These are phyloP conservation scores for Candida ovalis DNA, from an alignment of 805 yeast genomes.

Conservation along the genomic window DNA sequence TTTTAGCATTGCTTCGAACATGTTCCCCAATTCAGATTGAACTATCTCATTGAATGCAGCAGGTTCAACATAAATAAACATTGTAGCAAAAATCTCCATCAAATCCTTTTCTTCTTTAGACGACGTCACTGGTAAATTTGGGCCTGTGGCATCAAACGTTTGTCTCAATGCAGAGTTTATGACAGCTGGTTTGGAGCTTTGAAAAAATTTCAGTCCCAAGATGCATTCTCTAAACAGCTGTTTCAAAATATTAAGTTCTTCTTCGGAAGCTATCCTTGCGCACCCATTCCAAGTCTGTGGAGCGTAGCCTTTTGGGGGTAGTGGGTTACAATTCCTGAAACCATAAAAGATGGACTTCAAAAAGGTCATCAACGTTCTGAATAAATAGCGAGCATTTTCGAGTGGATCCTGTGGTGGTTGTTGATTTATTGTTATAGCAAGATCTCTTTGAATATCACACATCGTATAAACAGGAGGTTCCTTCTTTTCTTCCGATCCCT, in stretches of 20 bases:
- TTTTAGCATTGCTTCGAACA: slow-evolving; percentile 73
- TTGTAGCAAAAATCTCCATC: slow-evolving; percentile 93
- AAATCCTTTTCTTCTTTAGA: slow-evolving; percentile 92
- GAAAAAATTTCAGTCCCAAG: slow-evolving; percentile 72
- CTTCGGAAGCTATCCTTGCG: slow-evolving; percentile 78
- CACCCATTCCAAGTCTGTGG: slow-evolving; percentile 75
- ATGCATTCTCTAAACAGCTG: slow-evolving; percentile 81
- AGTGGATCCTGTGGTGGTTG: slow-evolving; percentile 58
- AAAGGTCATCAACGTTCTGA: slow-evolving; percentile 85
- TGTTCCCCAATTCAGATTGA: slow-evolving; percentile 69
- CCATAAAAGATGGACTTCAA: slow-evolving; percentile 87
- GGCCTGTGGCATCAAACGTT: slow-evolving; percentile 67
- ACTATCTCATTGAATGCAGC: slow-evolving; percentile 93
- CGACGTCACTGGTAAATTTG: slow-evolving; percentile 79
- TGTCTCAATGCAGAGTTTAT: slow-evolving; percentile 31
- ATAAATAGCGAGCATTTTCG: slow-evolving; percentile 83
- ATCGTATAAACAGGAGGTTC: slow-evolving; percentile 30
- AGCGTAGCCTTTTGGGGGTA: slow-evolving; percentile 54
- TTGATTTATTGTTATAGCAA: slow-evolving; percentile 60
- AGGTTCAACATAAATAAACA: slow-evolving; percentile 90
- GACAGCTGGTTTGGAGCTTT: slow-evolving; percentile 47
- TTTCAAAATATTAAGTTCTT: slow-evolving; percentile 76
- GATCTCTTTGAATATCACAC: slow-evolving; percentile 42
- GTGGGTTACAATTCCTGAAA: slow-evolving; percentile 83
- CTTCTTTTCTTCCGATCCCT: slow-evolving; percentile 2